These are phyloP conservation scores for Lolium rigidum DNA, from an alignment of 176 grass and related monocot species.

Conservation along the genomic window DNA sequence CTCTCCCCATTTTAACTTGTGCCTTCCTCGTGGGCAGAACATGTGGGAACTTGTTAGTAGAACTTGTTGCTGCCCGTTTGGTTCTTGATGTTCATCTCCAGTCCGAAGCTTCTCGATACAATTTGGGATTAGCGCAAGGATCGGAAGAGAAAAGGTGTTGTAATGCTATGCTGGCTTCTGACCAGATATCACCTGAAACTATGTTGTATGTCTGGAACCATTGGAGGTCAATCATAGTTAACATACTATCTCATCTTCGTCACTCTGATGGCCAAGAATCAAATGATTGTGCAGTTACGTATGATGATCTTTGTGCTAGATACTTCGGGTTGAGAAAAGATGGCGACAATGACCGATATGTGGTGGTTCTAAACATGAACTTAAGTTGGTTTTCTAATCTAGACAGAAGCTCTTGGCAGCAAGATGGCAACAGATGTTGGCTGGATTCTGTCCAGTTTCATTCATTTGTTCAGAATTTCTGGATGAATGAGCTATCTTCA, in stretches of 20 bases:
- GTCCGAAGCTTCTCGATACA: constrained; percentile 33
- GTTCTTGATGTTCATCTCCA: constrained; percentile 67
- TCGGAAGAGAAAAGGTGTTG: constrained; percentile 21
- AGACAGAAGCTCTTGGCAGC: constrained; percentile 36
- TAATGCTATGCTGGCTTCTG: constrained; percentile 37
- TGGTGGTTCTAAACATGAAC: constrained; percentile 45
- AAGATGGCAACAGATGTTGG: constrained; percentile 20
- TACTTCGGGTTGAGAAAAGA: constrained; percentile 71
- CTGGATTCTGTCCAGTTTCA: constrained; percentile 32
- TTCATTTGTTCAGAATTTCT: constrained; percentile 55
- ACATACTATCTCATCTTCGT: constrained; percentile 38
- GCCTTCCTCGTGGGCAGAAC: constrained; percentile 44
- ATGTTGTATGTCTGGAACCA: constrained; percentile 54
- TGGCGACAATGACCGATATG: constrained; percentile 6
- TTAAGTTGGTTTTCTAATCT: constrained; percentile 53
- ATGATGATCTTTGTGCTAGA: constrained; percentile 56
- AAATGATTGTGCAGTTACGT: constrained; percentile 32
- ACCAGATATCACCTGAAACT: constrained; percentile 48
- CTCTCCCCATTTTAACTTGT: constrained; percentile 30
- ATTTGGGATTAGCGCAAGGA: constrained; percentile 29
- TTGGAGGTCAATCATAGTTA: constrained; percentile 50
- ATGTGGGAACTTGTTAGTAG: constrained; percentile 34
- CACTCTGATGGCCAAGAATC: background rate
- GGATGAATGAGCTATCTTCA: constrained; percentile 52
- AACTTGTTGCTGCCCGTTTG: constrained; percentile 49